phyloP scores from a whole-genome alignment of 768 basidiomycete species.

The Serendipita sp. region DNA sequence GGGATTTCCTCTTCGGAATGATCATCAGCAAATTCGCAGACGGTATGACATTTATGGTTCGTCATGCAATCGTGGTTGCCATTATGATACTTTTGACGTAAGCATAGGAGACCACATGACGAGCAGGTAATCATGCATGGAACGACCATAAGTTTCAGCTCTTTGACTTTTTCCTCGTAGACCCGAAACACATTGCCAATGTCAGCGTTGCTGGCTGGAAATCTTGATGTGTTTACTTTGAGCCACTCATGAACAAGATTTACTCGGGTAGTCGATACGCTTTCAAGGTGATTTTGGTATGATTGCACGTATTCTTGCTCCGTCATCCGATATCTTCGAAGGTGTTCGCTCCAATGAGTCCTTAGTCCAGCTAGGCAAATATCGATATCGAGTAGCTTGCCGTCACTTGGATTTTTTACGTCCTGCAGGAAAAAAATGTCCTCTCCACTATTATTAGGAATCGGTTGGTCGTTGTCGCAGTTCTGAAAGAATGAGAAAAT shows the following conservation, averaged over 20 bases:
- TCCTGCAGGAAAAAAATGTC: neutral
- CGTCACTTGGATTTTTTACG: neutral
- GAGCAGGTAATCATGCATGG: constrained; percentile 34
- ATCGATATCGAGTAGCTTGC: neutral
- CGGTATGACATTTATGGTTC: constrained; percentile 28
- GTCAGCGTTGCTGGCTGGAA: constrained; percentile 26
- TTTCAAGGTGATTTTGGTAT: constrained; percentile 24
- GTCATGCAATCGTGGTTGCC: constrained; percentile 35
- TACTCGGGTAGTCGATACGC: constrained; percentile 27
- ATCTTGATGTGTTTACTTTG: constrained; percentile 30
- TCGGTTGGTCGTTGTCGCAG: constrained; percentile 29
- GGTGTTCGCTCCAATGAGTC: neutral
- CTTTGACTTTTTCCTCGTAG: constrained; percentile 29
- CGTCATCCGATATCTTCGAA: constrained; percentile 18
- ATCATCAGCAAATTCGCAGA: constrained; percentile 29
- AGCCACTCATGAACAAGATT: constrained; percentile 38
- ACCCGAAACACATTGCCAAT: constrained; percentile 29
- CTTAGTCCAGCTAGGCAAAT: neutral
- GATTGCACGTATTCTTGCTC: constrained; percentile 29
- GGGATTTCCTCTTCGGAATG: constrained; percentile 12
- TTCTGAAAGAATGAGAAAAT: constrained; percentile 23
- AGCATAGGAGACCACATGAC: constrained; percentile 34
- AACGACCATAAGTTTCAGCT: constrained; percentile 29
- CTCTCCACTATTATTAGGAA: neutral
- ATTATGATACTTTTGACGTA: constrained; percentile 30